Conservation (phyloP, 371 early-diverging fungal species). For the Chytridiales sp. region DNA sequence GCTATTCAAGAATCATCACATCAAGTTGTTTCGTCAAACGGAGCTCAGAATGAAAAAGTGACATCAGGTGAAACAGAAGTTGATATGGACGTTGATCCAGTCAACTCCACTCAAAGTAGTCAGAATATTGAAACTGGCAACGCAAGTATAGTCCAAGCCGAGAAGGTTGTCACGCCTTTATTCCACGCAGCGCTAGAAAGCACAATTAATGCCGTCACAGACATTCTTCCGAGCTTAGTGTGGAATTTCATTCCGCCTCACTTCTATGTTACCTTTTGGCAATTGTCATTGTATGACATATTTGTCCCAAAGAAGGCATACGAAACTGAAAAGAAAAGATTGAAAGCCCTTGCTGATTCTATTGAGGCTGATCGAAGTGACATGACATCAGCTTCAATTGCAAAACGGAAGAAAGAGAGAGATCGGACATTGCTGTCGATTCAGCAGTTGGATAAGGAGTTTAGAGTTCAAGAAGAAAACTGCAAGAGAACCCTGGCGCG, state of each 20-base stretch:
- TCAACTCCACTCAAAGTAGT: slow-evolving; percentile 2
- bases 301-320: slow-evolving; percentile 72
- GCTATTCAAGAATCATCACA: no score
- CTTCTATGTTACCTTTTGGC: slow-evolving; percentile 87
- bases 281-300: slow-evolving; percentile 78
- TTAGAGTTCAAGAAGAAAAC: slow-evolving; percentile 37
- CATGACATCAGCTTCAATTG: not conserved
- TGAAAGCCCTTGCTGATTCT: slow-evolving; percentile 45
- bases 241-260: slow-evolving; percentile 59
- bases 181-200: slow-evolving; percentile 8
- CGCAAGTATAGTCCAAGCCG: not conserved
- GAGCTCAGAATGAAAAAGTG: no score
- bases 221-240: slow-evolving; percentile 28
- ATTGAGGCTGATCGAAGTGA: slow-evolving; percentile 43
- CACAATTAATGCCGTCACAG: slow-evolving; percentile 22
- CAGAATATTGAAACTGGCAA: not conserved
- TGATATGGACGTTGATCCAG: slow-evolving; percentile 11
- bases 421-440: slow-evolving; percentile 41
- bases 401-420: slow-evolving; percentile 41
- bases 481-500: slow-evolving; percentile 42
- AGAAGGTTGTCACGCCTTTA: no score
- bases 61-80: slow-evolving; percentile 4
- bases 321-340: slow-evolving; percentile 63
- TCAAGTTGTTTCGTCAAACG: not conserved
- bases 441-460: slow-evolving; percentile 41